phyloP scores from a whole-genome alignment of 2,329 filamentous ascomycete species.

The Paraphaeosphaeria minitans region DNA sequence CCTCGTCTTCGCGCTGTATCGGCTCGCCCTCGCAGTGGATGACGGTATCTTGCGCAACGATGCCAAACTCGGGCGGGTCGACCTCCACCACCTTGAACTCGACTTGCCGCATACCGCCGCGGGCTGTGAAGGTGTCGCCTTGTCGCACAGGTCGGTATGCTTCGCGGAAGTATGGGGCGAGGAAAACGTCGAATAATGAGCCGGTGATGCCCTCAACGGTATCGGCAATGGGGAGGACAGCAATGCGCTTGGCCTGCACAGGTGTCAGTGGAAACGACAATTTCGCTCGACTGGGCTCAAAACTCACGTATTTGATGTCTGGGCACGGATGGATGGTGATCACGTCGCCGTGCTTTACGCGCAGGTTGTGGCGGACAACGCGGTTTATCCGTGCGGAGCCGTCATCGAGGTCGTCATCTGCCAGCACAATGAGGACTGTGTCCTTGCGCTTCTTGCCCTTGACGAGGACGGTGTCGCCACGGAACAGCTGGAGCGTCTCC shows the following conservation, averaged over 20 bases:
- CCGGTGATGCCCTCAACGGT: conserved; percentile 97
- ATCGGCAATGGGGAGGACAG: conserved; percentile 96
- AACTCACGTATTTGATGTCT: conserved; percentile 98
- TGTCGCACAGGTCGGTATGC: conserved; percentile 96
- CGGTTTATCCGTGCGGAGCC: conserved; percentile 97
- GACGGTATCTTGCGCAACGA: conserved; percentile 97
- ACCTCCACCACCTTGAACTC: conserved; percentile 99
- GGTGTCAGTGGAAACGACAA: conserved; percentile 26
- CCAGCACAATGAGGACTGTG: conserved; percentile 95
- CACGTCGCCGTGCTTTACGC: conserved; percentile 97
- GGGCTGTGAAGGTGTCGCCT: conserved; percentile 95
- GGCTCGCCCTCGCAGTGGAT: conserved; percentile 98
- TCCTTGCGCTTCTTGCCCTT: conserved; percentile 99
- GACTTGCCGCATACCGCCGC: conserved; percentile 97
- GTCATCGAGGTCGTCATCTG: conserved; percentile 97
- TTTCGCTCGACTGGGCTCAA: not conserved
- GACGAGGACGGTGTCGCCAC: conserved; percentile 95
- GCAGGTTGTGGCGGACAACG: conserved; percentile 96
- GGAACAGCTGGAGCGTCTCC: conserved; percentile 97
- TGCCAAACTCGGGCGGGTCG: conserved; percentile 96
- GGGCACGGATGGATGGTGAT: conserved; percentile 97
- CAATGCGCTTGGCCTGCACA: conserved; percentile 91
- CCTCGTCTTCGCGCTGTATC: conserved; percentile 97
- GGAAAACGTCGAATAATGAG: conserved; percentile 98
- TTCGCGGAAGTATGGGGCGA: conserved; percentile 99